Conservation (phyloP, 257 asterid genomes). For the Solanum chmielewskii region DNA sequence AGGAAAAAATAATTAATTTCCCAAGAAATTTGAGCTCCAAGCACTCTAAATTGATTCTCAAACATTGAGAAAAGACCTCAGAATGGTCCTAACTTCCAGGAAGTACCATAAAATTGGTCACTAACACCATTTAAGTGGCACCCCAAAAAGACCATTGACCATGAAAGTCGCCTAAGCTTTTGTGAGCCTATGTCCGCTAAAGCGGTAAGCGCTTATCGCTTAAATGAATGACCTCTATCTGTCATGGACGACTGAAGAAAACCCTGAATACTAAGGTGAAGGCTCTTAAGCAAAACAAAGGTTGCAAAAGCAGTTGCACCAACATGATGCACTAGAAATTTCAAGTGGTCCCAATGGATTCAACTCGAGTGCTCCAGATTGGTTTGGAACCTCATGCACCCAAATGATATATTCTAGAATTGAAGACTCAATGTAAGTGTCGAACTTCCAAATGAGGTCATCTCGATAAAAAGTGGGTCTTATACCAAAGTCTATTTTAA, state of each 20-base stretch:
- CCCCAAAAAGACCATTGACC: background rate
- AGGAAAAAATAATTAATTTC: background rate
- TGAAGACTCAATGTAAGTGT: too few relatives aligned
- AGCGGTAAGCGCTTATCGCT: too few relatives aligned
- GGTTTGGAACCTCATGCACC: too few relatives aligned
- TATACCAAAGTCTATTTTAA: too few relatives aligned
- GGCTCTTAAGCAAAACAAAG: background rate
- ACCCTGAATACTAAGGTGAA: background rate
- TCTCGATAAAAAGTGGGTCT: too few relatives aligned
- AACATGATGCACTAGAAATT: background rate
- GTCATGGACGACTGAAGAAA: background rate
- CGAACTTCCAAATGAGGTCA: too few relatives aligned
- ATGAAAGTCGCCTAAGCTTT: too few relatives aligned
- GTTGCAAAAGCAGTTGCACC: background rate
- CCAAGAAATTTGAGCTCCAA: background rate
- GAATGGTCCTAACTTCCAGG: background rate
- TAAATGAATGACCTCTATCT: too few relatives aligned
- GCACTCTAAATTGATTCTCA: too few relatives aligned
- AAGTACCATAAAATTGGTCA: background rate
- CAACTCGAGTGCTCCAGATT: too few relatives aligned
- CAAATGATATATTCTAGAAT: too few relatives aligned
- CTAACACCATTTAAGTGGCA: background rate
- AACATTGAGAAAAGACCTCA: background rate
- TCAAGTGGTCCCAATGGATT: background rate
- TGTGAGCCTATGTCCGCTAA: too few relatives aligned